phyloP scores from a whole-genome alignment of 2,329 filamentous ascomycete genomes.

The Thielaviopsis cerberus region DNA sequence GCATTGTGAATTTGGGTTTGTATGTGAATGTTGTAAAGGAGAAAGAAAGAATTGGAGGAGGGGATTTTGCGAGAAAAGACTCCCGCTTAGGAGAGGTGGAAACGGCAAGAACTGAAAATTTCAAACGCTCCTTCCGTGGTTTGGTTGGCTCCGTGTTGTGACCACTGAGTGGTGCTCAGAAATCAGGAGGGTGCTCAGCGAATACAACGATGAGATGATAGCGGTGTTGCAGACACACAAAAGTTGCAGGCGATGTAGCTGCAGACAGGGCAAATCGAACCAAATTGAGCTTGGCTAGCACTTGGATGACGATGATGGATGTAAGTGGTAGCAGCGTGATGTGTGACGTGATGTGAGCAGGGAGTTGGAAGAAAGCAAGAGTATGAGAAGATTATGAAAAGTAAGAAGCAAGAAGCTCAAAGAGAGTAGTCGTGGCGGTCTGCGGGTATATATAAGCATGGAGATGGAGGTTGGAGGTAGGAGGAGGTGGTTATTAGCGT shows the following conservation, averaged over 20 bases:
- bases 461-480: too few species aligned
- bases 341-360: too few species aligned
- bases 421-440: not conserved
- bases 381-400: too few species aligned
- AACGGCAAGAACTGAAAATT: not conserved
- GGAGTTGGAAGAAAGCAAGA: too few species aligned
- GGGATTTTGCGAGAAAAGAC: not conserved
- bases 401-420: not conserved
- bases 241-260: not conserved
- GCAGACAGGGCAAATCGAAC: not conserved
- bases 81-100: not conserved
- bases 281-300: not conserved
- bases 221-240: not conserved
- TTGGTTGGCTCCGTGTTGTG: not conserved
- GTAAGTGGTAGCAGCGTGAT: not conserved
- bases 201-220: not conserved
- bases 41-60: not conserved
- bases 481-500: not conserved
- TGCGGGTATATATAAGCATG: too few species aligned
- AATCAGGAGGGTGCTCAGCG: not conserved
- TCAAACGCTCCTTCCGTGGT: not conserved
- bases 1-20: constrained; percentile 24
- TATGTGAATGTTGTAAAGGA: not conserved
- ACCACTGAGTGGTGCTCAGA: too few species aligned
- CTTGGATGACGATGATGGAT: not conserved